phyloP scores from a whole-genome alignment of 1,139 yeast genomes.

The Taphrina flavorubra region DNA sequence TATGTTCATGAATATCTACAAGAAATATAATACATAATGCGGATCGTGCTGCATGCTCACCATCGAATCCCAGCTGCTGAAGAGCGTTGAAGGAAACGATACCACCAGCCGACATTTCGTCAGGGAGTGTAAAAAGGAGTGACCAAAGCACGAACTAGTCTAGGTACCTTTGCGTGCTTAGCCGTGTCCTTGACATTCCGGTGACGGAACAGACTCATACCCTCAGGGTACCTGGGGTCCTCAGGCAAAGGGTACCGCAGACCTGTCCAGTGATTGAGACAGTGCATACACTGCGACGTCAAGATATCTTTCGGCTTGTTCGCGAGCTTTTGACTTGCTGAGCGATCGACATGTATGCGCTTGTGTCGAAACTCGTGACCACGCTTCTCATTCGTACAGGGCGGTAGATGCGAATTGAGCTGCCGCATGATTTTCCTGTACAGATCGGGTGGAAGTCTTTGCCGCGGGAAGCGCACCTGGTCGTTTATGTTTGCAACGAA shows the following conservation, averaged over 20 bases:
- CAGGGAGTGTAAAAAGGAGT: conserved; percentile 4
- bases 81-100: no score
- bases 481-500: conserved; percentile 16
- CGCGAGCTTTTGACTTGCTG: conserved; percentile 19
- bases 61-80: no score
- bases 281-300: conserved; percentile 23
- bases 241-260: conserved; percentile 20
- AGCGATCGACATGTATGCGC: conserved; percentile 19
- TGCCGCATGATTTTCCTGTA: conserved; percentile 18
- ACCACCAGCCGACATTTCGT: neutral
- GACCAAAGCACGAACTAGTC: neutral
- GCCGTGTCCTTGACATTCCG: neutral
- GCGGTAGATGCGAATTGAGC: conserved; percentile 3
- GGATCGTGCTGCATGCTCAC: no score
- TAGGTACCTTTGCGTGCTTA: conserved; percentile 17
- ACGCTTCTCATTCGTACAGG: conserved; percentile 29
- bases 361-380: conserved; percentile 28
- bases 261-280: conserved; percentile 19
- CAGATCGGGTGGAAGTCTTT: conserved; percentile 7
- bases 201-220: conserved; percentile 20
- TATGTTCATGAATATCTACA: no score
- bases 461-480: conserved; percentile 16
- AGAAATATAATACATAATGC: no score
- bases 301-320: conserved; percentile 23
- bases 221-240: conserved; percentile 20